Evolutionary conservation across 2,329 filamentous ascomycete species (phyloP).

Genomic region (Cladosporium velox): DNA sequence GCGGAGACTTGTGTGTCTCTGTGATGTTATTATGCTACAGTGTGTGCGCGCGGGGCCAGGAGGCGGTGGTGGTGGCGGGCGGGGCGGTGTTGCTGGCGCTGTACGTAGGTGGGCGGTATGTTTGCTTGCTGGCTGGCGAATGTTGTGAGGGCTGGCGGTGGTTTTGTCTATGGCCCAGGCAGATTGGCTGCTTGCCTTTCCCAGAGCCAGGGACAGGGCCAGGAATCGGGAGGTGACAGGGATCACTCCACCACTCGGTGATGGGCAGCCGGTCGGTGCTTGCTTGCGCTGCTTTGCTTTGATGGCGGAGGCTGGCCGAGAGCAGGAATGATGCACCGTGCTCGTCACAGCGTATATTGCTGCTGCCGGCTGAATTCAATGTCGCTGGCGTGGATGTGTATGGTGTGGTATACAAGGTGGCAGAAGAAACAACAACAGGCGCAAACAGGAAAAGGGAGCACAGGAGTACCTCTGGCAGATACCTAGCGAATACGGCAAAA

Average conservation of each 20-base stretch:
- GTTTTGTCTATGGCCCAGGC: neutral
- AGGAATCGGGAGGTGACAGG: neutral
- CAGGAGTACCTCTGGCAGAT: neutral
- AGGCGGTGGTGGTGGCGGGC: neutral
- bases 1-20: neutral
- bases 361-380: neutral
- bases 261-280: slow-evolving; percentile 1
- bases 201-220: slow-evolving; percentile 11
- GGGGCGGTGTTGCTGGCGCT: neutral
- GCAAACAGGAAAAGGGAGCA: slow-evolving; percentile 12
- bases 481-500: neutral
- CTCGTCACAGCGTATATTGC: neutral
- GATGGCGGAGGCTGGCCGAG: neutral
- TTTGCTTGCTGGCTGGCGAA: neutral
- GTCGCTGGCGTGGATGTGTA: neutral
- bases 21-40: neutral
- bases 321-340: slow-evolving; percentile 3
- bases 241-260: slow-evolving; percentile 3
- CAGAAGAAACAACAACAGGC: neutral
- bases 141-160: neutral
- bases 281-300: neutral
- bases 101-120: slow-evolving; percentile 1
- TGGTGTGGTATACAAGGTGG: neutral
- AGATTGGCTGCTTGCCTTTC: neutral
- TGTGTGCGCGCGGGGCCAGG: neutral